Evolutionary conservation across 768 basidiomycete species (phyloP), one percentile per base, ranked within the genome.

Genomic region (Mycena metata): DNA sequence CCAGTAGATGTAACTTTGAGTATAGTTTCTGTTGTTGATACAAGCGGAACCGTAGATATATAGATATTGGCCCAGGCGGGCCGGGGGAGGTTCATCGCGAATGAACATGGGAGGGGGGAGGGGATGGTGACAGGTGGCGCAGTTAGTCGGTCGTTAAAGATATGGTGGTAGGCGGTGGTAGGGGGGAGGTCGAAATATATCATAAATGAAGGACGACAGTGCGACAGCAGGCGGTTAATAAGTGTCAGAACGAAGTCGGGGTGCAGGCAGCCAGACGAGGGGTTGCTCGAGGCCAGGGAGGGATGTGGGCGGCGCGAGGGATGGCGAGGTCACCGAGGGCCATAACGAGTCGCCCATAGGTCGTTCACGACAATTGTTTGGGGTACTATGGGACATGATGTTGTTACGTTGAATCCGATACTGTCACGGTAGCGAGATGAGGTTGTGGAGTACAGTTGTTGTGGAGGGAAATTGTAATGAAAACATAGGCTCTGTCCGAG

Each of bases 401-500:
- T 55, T 62, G 69, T 47, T 67, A 68, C 54, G 39, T 68, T 64
- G 63, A 50, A 66, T 72, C 70, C 70, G 63, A 46, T 72, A 72
- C 50, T 64, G 63, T n/a, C n/a, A n/a, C n/a, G n/a, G n/a, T 72
- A 72, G 70, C 49, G 66, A 61, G 63, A 72, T 68, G 67, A 42
- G 47, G 47, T 60, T 56, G 70, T 72, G 68, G 70, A 71, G 70
- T 71, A 72, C 70, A 72, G 60, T 72, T 66, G 70, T 36, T 62
- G 54, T 69, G 70, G 61, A 69, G 69, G 67, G 69, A 69, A 59
- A 64, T 73, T 71, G 61, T 69, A 69, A 72, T 74, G 72, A 72
- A 64, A 75, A 74, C 61, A 74, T 66, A 72, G 64, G 73, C 61
- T 70, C 62, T 69, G 76, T 73, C 73, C 76, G 64, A 72, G 49